phyloP scores from a whole-genome alignment of 1,284 basidiomycete species.

The Cutaneotrichosporon sp. region DNA sequence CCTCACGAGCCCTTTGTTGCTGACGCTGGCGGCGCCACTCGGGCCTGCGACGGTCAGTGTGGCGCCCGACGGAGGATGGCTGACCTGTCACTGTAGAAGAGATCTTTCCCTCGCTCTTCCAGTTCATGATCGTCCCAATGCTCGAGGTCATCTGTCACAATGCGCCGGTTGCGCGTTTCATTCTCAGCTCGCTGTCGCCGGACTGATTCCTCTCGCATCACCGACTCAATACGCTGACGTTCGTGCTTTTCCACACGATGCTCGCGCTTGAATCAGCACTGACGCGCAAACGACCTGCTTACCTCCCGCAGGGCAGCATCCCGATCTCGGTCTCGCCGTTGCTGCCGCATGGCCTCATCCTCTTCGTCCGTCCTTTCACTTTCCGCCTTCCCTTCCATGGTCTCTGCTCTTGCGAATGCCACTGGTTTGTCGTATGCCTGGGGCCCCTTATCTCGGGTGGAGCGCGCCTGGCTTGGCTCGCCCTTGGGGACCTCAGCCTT shows the following conservation, averaged over 20 bases:
- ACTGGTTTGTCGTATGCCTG: slow-evolving; percentile 72
- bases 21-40: slow-evolving; percentile 70
- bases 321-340: slow-evolving; percentile 66
- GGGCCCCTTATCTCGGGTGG: slow-evolving; percentile 53
- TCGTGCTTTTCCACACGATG: slow-evolving; percentile 75
- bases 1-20: slow-evolving; percentile 64
- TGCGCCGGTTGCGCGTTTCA: slow-evolving; percentile 65
- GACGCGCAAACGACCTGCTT: slow-evolving; percentile 43
- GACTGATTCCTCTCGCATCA: slow-evolving; percentile 68
- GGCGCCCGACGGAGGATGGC: no score
- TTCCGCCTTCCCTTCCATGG: slow-evolving; percentile 45
- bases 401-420: slow-evolving; percentile 69
- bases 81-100: slow-evolving; percentile 78
- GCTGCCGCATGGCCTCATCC: slow-evolving; percentile 68
- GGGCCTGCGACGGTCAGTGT: slow-evolving; percentile 50
- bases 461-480: background rate
- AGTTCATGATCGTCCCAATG: slow-evolving; percentile 88
- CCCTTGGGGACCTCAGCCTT: slow-evolving; percentile 5
- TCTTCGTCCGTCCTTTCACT: slow-evolving; percentile 74
- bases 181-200: slow-evolving; percentile 67
- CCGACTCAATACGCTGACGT: slow-evolving; percentile 63
- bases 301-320: slow-evolving; percentile 79
- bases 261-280: slow-evolving; percentile 29
- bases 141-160: slow-evolving; percentile 67
- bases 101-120: slow-evolving; percentile 56